These are phyloP conservation scores for Plasmodium knowlesi DNA, from an alignment of 169 alveolate genomes.

Conservation along the genomic window DNA sequence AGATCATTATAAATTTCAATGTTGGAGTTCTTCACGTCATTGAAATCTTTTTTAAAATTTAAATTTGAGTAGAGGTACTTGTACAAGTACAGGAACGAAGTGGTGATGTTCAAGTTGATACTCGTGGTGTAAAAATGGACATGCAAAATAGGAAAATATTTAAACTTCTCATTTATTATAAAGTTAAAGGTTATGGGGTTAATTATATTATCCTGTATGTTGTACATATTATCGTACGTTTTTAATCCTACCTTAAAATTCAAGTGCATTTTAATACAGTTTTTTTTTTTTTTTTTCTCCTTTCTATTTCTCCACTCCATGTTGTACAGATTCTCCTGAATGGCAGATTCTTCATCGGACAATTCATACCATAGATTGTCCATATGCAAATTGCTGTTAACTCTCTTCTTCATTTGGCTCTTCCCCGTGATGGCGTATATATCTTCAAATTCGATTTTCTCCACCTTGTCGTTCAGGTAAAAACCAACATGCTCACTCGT, in stretches of 20 bases:
- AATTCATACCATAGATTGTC: slow-evolving; percentile 36
- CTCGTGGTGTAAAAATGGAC: slow-evolving; percentile 43
- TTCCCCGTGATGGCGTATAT: neutral
- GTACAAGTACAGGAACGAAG: slow-evolving; percentile 55
- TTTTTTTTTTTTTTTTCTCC: neutral
- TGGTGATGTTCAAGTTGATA: slow-evolving; percentile 48
- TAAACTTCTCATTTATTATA: slow-evolving; percentile 36
- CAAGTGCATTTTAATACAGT: slow-evolving; percentile 19
- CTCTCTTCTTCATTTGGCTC: neutral
- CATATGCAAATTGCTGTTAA: neutral
- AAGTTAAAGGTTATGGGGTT: slow-evolving; percentile 46
- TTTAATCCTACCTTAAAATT: slow-evolving; percentile 36
- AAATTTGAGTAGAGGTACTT: slow-evolving; percentile 27
- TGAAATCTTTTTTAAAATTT: slow-evolving; percentile 45
- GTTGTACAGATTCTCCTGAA: neutral
- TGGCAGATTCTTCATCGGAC: slow-evolving; percentile 17
- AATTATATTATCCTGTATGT: slow-evolving; percentile 54
- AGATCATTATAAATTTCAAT: slow-evolving; percentile 65
- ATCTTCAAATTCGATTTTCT: slow-evolving; percentile 33
- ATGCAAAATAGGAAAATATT: slow-evolving; percentile 35
- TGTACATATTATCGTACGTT: slow-evolving; percentile 75
- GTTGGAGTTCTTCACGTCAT: slow-evolving; percentile 56
- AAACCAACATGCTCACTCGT: slow-evolving; percentile 27
- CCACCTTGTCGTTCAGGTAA: slow-evolving; percentile 36
- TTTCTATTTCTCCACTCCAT: neutral